These are phyloP conservation scores for Colletotrichum tofieldiae DNA, from an alignment of 2,329 filamentous ascomycete genomes.

Conservation along the genomic window DNA sequence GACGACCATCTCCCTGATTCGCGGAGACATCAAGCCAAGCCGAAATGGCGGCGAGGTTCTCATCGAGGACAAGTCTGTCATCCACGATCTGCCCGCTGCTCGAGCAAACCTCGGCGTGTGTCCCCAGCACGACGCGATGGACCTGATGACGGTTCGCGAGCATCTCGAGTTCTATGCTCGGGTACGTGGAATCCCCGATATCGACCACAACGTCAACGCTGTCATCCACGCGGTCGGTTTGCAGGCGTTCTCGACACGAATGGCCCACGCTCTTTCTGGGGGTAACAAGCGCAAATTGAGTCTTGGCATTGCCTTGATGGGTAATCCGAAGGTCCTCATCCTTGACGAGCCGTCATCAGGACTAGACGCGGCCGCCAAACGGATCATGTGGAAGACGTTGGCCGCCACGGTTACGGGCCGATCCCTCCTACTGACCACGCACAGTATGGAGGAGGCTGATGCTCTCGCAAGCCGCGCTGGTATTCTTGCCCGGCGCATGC, in stretches of 20 bases:
- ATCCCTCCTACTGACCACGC: conserved; percentile 90
- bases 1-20: conserved; percentile 89
- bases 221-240: conserved; percentile 88
- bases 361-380: conserved; percentile 91
- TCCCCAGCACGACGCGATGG: conserved; percentile 89
- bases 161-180: conserved; percentile 91
- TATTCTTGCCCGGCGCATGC: conserved; percentile 88
- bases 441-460: conserved; percentile 96
- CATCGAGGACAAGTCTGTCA: conserved; percentile 84
- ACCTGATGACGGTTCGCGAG: conserved; percentile 90
- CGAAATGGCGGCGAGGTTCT: conserved; percentile 82
- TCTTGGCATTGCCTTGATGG: conserved; percentile 91
- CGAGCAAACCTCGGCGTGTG: conserved; percentile 90
- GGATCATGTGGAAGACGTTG: conserved; percentile 93
- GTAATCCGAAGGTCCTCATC: conserved; percentile 88
- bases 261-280: conserved; percentile 86
- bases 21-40: conserved; percentile 87
- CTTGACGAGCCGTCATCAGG: conserved; percentile 92
- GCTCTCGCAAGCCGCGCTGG: conserved; percentile 87
- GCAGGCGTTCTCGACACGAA: conserved; percentile 77
- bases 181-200: conserved; percentile 82
- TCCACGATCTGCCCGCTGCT: conserved; percentile 79
- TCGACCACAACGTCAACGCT: conserved; percentile 83
- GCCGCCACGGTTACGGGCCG: conserved; percentile 81
- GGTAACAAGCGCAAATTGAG: conserved; percentile 96